Conservation (phyloP, 2,329 filamentous ascomycete genomes). For the Claviceps pazoutovae region DNA sequence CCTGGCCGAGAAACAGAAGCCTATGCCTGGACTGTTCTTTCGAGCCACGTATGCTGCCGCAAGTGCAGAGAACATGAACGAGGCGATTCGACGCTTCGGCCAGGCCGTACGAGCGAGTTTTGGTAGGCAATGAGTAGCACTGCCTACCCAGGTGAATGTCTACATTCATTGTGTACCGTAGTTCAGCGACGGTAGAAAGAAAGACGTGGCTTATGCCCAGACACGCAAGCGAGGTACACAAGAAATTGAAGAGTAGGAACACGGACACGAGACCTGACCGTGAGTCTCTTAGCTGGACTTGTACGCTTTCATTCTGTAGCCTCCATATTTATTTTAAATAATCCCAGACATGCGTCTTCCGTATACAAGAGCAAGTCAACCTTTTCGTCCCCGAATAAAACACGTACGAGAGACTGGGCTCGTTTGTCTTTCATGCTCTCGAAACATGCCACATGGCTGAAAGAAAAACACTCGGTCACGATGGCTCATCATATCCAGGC, state of each 20-base stretch:
- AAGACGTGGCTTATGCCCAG: too few species aligned
- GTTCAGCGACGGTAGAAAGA: too few species aligned
- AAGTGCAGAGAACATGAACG: slow-evolving; percentile 51
- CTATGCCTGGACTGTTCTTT: slow-evolving; percentile 61
- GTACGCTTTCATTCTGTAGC: background rate
- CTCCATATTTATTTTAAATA: background rate
- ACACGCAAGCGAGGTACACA: too few species aligned
- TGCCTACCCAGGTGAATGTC: background rate
- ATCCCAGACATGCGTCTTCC: background rate
- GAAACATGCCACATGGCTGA: too few species aligned
- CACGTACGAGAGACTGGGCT: background rate
- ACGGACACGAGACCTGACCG: background rate
- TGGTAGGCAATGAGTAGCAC: slow-evolving; percentile 17
- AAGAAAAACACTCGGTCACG: too few species aligned
- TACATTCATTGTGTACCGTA: background rate
- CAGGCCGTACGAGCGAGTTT: slow-evolving; percentile 52
- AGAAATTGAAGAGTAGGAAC: too few species aligned
- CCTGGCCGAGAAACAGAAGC: slow-evolving; percentile 53
- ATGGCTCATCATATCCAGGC: too few species aligned
- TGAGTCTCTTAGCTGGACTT: background rate
- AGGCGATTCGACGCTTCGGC: slow-evolving; percentile 64
- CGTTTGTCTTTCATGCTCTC: background rate
- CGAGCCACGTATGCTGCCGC: slow-evolving; percentile 81
- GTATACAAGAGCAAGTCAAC: too few species aligned
- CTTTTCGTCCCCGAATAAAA: background rate